These are phyloP conservation scores for Pleurotus cornucopiae DNA, from an alignment of 768 basidiomycete genomes.

Conservation along the genomic window DNA sequence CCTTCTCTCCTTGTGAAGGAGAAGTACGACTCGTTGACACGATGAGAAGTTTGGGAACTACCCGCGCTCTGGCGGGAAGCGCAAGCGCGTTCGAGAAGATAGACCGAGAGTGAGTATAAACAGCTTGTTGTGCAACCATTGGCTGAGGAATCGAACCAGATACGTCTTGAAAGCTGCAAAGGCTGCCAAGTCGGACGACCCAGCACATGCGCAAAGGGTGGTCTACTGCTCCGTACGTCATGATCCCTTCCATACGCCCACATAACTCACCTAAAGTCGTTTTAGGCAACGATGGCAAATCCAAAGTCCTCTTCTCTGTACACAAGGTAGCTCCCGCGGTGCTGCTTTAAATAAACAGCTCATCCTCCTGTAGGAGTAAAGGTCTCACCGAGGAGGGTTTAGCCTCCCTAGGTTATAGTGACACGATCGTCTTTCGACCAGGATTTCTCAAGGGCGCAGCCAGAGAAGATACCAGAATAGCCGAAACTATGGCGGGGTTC, in stretches of 20 bases:
- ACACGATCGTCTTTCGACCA: constrained; percentile 71
- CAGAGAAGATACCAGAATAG: constrained; percentile 32
- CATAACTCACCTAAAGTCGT: not conserved
- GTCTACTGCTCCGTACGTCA: constrained; percentile 65
- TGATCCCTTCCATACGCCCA: not conserved
- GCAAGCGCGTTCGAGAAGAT: constrained; percentile 70
- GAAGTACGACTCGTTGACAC: too few relatives aligned
- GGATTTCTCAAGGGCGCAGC: constrained; percentile 44
- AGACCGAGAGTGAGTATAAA: constrained; percentile 58
- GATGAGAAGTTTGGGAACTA: constrained; percentile 56
- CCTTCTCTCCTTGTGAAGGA: too few relatives aligned
- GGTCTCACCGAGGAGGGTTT: constrained; percentile 70
- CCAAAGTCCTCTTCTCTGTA: constrained; percentile 50
- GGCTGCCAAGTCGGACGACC: constrained; percentile 50
- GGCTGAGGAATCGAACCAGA: constrained; percentile 25
- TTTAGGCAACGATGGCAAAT: constrained; percentile 45
- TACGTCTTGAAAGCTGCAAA: constrained; percentile 74
- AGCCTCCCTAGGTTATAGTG: constrained; percentile 62
- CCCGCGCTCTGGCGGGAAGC: constrained; percentile 54
- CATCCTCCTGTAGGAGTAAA: constrained; percentile 48
- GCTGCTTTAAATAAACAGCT: not conserved
- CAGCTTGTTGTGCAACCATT: too few relatives aligned
- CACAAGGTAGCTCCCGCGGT: constrained; percentile 27
- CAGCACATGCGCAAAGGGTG: constrained; percentile 47
- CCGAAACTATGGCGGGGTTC: constrained; percentile 41